Base-by-base conservation (phyloP, 2,329 filamentous ascomycete genomes). In the Neonectria neomacrospora region DNA sequence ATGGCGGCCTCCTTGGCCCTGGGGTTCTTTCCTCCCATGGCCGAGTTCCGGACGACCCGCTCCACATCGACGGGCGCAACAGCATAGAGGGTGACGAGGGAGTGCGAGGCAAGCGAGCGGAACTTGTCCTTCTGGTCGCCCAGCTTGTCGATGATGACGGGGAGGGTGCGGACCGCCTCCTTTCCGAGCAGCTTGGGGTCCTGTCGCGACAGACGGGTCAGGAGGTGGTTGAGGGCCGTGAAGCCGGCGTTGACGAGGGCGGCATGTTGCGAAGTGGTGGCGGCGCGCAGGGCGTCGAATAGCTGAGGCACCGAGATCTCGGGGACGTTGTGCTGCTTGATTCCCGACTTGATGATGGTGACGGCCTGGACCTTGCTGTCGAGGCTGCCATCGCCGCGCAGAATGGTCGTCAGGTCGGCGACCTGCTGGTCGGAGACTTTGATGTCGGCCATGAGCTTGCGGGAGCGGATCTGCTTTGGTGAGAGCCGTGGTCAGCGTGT, bases 271-370 rank as follows among this genome's bases (percentile, higher is more conserved):
- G 92, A 92, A 57, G 85, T 82, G 69, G 95, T 91, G 64, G 93
- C 91, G 56, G 89, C 81, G 67, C 91, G 90, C 73, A 96, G 84
- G 67, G 90, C 92, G 65, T 97, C 93, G 79, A 97, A 96, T 67
- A 97, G 88, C 61, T 88, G 83, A 26, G 88, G 80, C 71, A 96
- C 86, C 72, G 85, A 87, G 58, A 80, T 79, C 69, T 96, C 93
- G 64, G 93, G 93, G 48, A 97, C 92, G 81, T 94, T 94, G 76
- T 92, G 91, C 79, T 97, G 94, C 79, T 97, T 97, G 83, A 97
- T 97, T 77, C 89, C 88, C 45, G 92, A 94, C 80, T 97, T 97
- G 79, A 94, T 83, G 73, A 83, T 85, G 63, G 89, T 92, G 71
- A 97, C 87, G 57, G 87, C 86, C 67, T 88, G 83, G 67, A 93